Percentiles rank a stretch among this genome's conserved stretches.
Conservation (phyloP, 306 rosid genomes). For the Alnus glutinosa region DNA sequence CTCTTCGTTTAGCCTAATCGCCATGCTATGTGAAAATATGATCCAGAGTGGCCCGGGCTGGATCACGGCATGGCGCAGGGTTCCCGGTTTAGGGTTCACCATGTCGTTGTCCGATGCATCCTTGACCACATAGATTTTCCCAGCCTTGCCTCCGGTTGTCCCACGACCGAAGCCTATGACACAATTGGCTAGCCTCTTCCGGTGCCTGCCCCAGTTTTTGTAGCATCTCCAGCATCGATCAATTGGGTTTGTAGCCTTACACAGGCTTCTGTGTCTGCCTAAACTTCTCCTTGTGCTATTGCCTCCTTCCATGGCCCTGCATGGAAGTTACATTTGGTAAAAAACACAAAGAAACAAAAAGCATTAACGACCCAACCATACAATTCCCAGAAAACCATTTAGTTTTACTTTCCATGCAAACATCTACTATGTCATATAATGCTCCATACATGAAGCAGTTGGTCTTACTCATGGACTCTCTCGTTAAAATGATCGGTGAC, state of each 20-base stretch:
- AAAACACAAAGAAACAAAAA: neutral
- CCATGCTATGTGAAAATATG: slow-evolving; percentile 40
- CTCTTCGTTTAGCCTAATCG: slow-evolving; percentile 35
- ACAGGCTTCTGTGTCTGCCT: slow-evolving; percentile 19
- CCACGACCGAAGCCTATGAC: slow-evolving; percentile 43
- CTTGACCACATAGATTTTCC: slow-evolving; percentile 38
- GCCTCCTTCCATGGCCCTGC: slow-evolving; percentile 27
- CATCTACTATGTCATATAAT: neutral
- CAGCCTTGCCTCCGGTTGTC: slow-evolving; percentile 52
- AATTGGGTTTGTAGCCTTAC: slow-evolving; percentile 47
- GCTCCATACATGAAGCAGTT: neutral
- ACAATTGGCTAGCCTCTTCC: slow-evolving; percentile 48
- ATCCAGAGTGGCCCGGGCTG: slow-evolving; percentile 49
- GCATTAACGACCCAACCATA: neutral
- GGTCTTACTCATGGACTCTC: slow-evolving; percentile 35
- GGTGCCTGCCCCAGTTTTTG: slow-evolving; percentile 41
- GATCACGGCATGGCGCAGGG: slow-evolving; percentile 36
- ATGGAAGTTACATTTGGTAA: neutral
- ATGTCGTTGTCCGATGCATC: slow-evolving; percentile 40
- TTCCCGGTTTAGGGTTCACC: slow-evolving; percentile 47
- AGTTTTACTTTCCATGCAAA: neutral
- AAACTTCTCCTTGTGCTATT: slow-evolving; percentile 38
- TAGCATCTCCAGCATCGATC: slow-evolving; percentile 59
- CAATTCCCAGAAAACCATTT: neutral
- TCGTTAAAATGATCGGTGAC: slow-evolving; percentile 30